Conservation (phyloP, 345 rosid genomes). For the Aquilaria sinensis region DNA sequence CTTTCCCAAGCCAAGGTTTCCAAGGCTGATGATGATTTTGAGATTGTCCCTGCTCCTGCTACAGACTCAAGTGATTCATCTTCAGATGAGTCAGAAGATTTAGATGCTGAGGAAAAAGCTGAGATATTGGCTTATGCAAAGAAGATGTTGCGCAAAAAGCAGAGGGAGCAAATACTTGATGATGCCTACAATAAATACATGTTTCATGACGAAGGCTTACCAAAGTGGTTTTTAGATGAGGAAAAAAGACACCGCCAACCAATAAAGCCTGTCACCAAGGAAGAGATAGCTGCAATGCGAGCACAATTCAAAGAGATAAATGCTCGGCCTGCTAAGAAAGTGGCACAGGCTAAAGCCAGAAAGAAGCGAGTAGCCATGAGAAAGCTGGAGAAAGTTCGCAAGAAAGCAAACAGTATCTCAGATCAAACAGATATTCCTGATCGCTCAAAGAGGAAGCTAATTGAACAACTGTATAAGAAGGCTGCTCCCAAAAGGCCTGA, state of each 20-base stretch:
- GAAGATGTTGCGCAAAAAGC: conserved; percentile 91
- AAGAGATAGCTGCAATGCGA: conserved; percentile 76
- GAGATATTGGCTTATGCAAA: conserved; percentile 88
- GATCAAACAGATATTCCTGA: conserved; percentile 74
- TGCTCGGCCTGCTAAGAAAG: conserved; percentile 95
- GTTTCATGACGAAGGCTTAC: conserved; percentile 68
- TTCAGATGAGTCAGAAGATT: conserved; percentile 65
- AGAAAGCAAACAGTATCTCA: conserved; percentile 81
- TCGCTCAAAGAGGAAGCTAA: conserved; percentile 74
- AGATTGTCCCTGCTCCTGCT: conserved; percentile 75
- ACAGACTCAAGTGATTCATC: conserved; percentile 79
- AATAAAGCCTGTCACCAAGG: conserved; percentile 78
- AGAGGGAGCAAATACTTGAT: conserved; percentile 73
- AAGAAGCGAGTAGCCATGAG: conserved; percentile 69
- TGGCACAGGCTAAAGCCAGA: conserved; percentile 87
- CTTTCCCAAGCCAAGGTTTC: conserved; percentile 16
- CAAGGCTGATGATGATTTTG: conserved; percentile 53
- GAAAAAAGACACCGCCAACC: conserved; percentile 72
- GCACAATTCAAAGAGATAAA: conserved; percentile 90
- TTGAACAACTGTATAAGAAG: conserved; percentile 81
- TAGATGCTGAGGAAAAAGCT: conserved; percentile 55
- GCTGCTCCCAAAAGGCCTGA: conserved; percentile 60
- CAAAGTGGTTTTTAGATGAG: conserved; percentile 87
- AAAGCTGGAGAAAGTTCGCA: conserved; percentile 80
- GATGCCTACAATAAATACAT: conserved; percentile 79